Evolutionary conservation across 139 green algal genomes (phyloP).

Genomic region (Auxenochlorella pyrenoidosa): DNA sequence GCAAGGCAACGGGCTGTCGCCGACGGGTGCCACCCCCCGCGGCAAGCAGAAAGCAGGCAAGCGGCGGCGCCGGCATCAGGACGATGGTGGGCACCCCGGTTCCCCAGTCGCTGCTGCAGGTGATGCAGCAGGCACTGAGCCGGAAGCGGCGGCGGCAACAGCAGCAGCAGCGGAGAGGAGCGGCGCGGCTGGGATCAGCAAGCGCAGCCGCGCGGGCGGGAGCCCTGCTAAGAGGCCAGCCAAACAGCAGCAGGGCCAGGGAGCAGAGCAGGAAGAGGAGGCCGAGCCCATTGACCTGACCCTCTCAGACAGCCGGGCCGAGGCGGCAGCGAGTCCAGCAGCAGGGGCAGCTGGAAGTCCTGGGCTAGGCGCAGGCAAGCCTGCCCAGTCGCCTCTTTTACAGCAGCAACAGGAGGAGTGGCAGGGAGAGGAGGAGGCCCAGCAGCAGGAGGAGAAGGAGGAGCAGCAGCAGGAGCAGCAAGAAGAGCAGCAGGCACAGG

Average conservation of each 20-base stretch:
- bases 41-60: neutral
- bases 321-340: neutral
- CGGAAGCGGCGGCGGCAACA: neutral
- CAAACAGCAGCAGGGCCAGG: neutral
- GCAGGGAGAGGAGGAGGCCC: too few species aligned
- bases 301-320: neutral
- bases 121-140: neutral
- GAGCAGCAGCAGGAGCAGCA: neutral
- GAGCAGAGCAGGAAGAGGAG: neutral
- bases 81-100: neutral
- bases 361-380: too few species aligned
- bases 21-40: neutral
- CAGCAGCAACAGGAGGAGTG: too few species aligned
- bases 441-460: neutral
- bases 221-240: neutral
- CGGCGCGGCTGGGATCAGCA: neutral
- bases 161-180: neutral
- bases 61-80: neutral
- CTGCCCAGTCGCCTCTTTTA: too few species aligned
- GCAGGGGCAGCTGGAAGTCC: neutral
- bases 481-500: neutral
- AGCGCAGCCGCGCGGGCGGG: neutral
- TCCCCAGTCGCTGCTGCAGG: neutral
- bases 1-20: neutral
- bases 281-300: neutral